Evolutionary conservation across 345 rosid genomes (phyloP).

Genomic region (Fremontodendron californicum): DNA sequence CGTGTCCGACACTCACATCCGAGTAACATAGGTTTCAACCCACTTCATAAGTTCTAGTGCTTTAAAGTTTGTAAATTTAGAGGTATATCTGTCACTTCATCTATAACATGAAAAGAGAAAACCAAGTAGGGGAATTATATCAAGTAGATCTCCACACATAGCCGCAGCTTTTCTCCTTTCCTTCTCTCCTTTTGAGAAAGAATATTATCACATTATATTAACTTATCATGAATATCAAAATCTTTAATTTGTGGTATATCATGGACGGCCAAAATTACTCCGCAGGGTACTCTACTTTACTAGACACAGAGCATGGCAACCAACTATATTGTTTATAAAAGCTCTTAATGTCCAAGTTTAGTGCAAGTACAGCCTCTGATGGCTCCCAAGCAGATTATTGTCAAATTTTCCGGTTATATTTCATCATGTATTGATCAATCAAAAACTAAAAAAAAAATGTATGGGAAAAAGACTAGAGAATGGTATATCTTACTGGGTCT

Average conservation of each 20-base stretch:
- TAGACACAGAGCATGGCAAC: background rate
- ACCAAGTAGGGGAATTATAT: background rate
- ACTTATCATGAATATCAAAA: background rate
- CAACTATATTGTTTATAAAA: background rate
- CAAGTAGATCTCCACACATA: background rate
- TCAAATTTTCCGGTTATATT: background rate
- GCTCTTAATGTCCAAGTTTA: background rate
- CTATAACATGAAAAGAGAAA: background rate
- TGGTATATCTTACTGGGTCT: conserved; percentile 65
- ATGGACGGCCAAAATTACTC: background rate
- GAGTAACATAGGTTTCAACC: no score
- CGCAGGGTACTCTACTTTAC: background rate
- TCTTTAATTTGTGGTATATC: background rate
- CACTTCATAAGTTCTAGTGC: background rate
- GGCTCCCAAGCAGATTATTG: background rate
- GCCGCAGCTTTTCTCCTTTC: background rate
- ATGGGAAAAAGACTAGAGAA: background rate
- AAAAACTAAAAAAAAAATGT: background rate
- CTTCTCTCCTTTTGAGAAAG: background rate
- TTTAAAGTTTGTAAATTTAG: background rate
- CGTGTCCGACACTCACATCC: no score
- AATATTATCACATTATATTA: background rate
- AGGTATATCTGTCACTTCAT: background rate
- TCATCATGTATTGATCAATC: background rate
- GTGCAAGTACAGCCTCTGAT: background rate